Evolutionary conservation across 1,284 basidiomycete species (phyloP).

Genomic region (Acaromyces ingoldii): DNA sequence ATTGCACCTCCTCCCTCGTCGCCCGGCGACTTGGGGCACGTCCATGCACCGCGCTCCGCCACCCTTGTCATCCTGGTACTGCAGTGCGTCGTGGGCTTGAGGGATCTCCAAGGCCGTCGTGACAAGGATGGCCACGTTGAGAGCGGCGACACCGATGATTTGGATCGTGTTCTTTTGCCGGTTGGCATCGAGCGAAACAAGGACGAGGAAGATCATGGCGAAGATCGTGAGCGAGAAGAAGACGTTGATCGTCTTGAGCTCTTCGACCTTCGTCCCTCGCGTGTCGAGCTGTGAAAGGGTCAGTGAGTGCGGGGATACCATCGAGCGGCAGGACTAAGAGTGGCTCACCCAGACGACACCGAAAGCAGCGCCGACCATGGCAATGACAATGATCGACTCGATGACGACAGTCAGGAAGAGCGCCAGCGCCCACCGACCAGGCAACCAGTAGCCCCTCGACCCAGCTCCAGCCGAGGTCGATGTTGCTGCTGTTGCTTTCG

Average conservation of each 20-base stretch:
- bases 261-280: conserved; percentile 16
- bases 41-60: conserved; percentile 21
- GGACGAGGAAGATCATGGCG: conserved; percentile 32
- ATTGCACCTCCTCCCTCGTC: conserved; percentile 15
- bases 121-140: conserved; percentile 36
- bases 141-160: conserved; percentile 35
- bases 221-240: conserved; percentile 39
- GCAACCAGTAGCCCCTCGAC: neutral
- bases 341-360: conserved; percentile 17
- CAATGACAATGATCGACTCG: conserved; percentile 30
- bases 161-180: conserved; percentile 43
- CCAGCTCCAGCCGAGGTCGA: neutral
- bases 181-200: conserved; percentile 36
- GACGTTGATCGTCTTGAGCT: conserved; percentile 41
- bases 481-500: neutral
- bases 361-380: conserved; percentile 32
- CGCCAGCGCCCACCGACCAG: neutral
- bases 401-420: conserved; percentile 21
- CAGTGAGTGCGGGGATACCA: conserved; percentile 10
- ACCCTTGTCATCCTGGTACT: conserved; percentile 18
- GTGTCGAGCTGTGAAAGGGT: conserved; percentile 1
- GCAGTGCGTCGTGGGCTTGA: conserved; percentile 31
- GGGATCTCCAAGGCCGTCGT: conserved; percentile 36
- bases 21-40: too few relatives aligned
- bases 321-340: neutral